Percentiles rank a stretch among this genome's conserved stretches.
Conservation (phyloP, 805 yeast species). For the Dipodascus albidus region DNA sequence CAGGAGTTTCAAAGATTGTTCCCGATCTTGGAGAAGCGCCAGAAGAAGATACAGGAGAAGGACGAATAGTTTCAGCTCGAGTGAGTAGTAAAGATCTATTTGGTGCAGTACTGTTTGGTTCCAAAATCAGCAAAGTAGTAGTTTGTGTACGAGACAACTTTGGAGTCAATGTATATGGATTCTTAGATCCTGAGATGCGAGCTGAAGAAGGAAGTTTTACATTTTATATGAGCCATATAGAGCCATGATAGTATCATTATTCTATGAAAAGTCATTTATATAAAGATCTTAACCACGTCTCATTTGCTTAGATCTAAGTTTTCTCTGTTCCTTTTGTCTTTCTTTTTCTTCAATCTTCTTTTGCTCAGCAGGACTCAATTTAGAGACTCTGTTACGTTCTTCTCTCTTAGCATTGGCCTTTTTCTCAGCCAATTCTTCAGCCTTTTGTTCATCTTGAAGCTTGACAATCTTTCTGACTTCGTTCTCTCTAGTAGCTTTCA, state of each 20-base stretch:
- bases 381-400: slow-evolving; percentile 52
- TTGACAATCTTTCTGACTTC: slow-evolving; percentile 64
- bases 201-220: background rate
- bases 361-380: slow-evolving; percentile 65
- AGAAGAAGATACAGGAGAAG: background rate
- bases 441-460: slow-evolving; percentile 48
- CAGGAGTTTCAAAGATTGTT: background rate
- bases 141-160: background rate
- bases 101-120: background rate
- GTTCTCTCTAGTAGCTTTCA: slow-evolving; percentile 62
- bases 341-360: slow-evolving; percentile 68
- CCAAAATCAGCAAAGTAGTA: background rate
- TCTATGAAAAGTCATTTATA: background rate
- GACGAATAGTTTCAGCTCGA: background rate
- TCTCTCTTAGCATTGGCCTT: slow-evolving; percentile 42
- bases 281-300: slow-evolving; percentile 9
- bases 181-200: slow-evolving; percentile 1
- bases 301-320: slow-evolving; percentile 27
- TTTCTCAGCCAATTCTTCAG: slow-evolving; percentile 59
- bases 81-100: background rate
- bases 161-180: background rate
- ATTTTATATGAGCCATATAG: background rate
- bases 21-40: background rate
- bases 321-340: slow-evolving; percentile 71
- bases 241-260: background rate